Conservation (phyloP, 179 eudicot species). For the Camellia oleifera region DNA sequence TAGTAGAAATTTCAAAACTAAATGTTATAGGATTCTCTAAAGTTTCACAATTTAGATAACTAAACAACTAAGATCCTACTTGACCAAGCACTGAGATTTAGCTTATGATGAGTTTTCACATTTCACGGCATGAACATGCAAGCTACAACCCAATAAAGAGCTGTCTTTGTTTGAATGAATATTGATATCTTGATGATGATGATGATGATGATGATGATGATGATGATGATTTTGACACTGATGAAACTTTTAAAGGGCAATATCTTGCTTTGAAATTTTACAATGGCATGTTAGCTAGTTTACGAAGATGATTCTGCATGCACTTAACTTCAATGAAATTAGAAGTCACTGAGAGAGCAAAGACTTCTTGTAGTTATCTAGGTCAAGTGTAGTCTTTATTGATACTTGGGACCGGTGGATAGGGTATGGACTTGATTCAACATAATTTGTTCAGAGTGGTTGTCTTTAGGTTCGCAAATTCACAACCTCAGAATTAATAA, state of each 20-base stretch:
- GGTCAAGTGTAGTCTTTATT: too few relatives aligned
- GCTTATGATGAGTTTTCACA: background rate
- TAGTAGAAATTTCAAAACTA: background rate
- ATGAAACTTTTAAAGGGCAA: background rate
- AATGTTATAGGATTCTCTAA: background rate
- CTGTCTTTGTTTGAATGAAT: too few relatives aligned
- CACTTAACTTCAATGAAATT: too few relatives aligned
- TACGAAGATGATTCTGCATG: background rate
- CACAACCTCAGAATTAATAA: too few relatives aligned
- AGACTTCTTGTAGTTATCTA: too few relatives aligned
- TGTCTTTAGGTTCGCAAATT: too few relatives aligned
- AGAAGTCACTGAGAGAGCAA: too few relatives aligned
- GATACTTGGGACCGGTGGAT: too few relatives aligned
- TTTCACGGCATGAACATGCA: background rate
- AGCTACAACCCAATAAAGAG: background rate
- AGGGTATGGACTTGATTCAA: too few relatives aligned
- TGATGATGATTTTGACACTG: background rate
- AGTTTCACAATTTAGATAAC: background rate
- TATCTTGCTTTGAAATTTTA: background rate
- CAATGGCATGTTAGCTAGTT: background rate
- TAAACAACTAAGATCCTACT: background rate
- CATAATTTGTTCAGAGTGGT: too few relatives aligned
- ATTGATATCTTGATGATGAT: background rate
- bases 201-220: background rate
- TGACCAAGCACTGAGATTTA: background rate